These are phyloP conservation scores for Myrmaecium sp. DNA, from an alignment of 2,329 filamentous ascomycete genomes.

Conservation along the genomic window DNA sequence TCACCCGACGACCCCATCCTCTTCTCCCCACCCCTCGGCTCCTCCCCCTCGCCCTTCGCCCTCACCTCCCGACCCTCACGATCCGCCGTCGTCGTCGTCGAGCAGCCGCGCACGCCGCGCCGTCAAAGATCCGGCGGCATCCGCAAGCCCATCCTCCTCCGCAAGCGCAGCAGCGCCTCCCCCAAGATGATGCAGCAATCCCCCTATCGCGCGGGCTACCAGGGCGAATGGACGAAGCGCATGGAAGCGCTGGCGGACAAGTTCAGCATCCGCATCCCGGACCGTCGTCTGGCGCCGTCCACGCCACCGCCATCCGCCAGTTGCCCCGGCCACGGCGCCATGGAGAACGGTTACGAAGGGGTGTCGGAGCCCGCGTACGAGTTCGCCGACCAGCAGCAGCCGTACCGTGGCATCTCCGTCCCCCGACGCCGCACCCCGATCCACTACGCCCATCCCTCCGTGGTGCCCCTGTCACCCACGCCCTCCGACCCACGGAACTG, in stretches of 20 bases:
- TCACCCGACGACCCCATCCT: constrained; percentile 6
- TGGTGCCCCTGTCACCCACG: constrained; percentile 2
- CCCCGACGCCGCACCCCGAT: constrained; percentile 5
- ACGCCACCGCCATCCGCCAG: constrained; percentile 15
- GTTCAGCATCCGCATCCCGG: no score
- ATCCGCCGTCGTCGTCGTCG: constrained; percentile 8
- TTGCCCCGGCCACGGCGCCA: no score
- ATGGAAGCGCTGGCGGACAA: constrained; percentile 27
- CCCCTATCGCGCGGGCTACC: constrained; percentile 26
- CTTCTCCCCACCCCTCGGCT: constrained; percentile 15
- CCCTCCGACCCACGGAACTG: constrained; percentile 2
- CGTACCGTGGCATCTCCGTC: no score
- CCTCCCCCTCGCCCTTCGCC: constrained; percentile 16
- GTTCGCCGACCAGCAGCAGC: constrained; percentile 8
- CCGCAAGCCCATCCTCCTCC: constrained; percentile 19
- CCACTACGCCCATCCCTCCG: neutral
- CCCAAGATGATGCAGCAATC: constrained; percentile 39
- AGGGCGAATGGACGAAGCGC: constrained; percentile 35
- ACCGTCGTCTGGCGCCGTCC: constrained; percentile 8
- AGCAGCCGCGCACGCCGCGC: constrained; percentile 8
- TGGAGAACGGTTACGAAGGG: constrained; percentile 11
- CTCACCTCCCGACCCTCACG: constrained; percentile 14
- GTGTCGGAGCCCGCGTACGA: constrained; percentile 9
- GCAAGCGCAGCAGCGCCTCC: constrained; percentile 27
- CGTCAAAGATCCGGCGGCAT: constrained; percentile 3